phyloP scores from a whole-genome alignment of 768 basidiomycete genomes.

The Amanita fuliginea region DNA sequence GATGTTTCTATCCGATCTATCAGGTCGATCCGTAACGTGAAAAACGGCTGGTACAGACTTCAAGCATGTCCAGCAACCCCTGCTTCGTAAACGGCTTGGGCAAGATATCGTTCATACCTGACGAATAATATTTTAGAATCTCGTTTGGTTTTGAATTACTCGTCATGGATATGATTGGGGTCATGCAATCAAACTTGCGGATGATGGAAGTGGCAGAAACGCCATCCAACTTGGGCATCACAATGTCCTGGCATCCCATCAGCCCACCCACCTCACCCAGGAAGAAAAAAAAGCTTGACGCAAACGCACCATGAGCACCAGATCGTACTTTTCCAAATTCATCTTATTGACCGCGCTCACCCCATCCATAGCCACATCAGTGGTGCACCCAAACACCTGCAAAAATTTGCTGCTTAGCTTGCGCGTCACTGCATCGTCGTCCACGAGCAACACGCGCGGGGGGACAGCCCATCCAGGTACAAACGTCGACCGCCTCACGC shows the following conservation, averaged over 20 bases:
- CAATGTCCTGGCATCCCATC: constrained; percentile 62
- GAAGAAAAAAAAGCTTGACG: constrained; percentile 6
- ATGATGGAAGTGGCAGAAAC: constrained; percentile 89
- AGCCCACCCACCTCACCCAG: not conserved
- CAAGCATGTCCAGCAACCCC: constrained; percentile 83
- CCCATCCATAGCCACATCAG: constrained; percentile 91
- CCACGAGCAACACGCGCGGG: constrained; percentile 85
- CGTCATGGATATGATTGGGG: constrained; percentile 98
- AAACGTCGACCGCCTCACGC: constrained; percentile 67
- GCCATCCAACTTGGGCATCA: constrained; percentile 86
- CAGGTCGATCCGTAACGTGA: not conserved
- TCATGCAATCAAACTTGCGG: constrained; percentile 88
- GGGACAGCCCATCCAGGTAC: constrained; percentile 89
- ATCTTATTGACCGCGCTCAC: constrained; percentile 90
- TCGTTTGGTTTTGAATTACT: constrained; percentile 89
- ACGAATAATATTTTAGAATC: constrained; percentile 83
- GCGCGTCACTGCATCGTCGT: constrained; percentile 89
- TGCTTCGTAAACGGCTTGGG: constrained; percentile 98
- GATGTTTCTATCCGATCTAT: constrained; percentile 50
- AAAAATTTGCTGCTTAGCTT: constrained; percentile 87
- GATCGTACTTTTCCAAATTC: constrained; percentile 92
- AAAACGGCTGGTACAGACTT: constrained; percentile 31
- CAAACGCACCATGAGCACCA: constrained; percentile 80
- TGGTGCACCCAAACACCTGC: constrained; percentile 91
- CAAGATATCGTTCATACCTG: constrained; percentile 94